Evolutionary conservation across 169 alveolate genomes (phyloP), one percentile per base, ranked within the genome.

Genomic region (Cryptosporidium canis): DNA sequence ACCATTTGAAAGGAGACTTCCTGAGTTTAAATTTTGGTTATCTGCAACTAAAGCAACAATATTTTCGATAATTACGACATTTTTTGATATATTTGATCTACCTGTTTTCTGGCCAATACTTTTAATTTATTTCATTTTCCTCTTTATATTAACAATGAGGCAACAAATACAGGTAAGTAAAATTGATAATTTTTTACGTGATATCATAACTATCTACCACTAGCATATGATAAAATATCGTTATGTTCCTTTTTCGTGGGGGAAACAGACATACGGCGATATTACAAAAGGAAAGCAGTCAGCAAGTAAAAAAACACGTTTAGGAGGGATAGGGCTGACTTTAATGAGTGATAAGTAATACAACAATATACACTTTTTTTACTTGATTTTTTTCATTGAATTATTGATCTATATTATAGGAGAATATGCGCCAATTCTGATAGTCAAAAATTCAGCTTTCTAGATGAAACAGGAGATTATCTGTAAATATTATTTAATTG

Each of bases 81-180:
- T 68, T 39, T 93, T 93, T 90, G 94, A 92, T 47, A 72, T 91
- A 67, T 83, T 95, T 64, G 97, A 96, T 85, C 67, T 96, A 53
- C 97, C 97, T 12, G 98, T 96, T 31, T 96, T 94, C 85, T 96
- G 98, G 98, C 98, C 98, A 27, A 82, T 96, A 55, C 91, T 95
- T 53, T 93, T 96, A 33, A 51, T 95, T 45, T 96, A 96, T 85
- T 96, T 96, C 91, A 83, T 95, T 27, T 67, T 94, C 41, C 91
- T 96, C 56, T 95, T 96, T 77, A 58, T 93, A 3, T 85, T 94
- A 29, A 94, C 98, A 16, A 95, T 96, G 98, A 96, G 95, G 66
- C 92, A 95, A 71, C 98, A 95, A 85, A 90, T 96, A n/a, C 87
- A 77, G 87, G 87, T 77, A 77, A 33, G 85, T 48, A n/a, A 35